These are phyloP conservation scores for Aechmea fasciata DNA, from an alignment of 176 grass and related monocot species.

Conservation along the genomic window DNA sequence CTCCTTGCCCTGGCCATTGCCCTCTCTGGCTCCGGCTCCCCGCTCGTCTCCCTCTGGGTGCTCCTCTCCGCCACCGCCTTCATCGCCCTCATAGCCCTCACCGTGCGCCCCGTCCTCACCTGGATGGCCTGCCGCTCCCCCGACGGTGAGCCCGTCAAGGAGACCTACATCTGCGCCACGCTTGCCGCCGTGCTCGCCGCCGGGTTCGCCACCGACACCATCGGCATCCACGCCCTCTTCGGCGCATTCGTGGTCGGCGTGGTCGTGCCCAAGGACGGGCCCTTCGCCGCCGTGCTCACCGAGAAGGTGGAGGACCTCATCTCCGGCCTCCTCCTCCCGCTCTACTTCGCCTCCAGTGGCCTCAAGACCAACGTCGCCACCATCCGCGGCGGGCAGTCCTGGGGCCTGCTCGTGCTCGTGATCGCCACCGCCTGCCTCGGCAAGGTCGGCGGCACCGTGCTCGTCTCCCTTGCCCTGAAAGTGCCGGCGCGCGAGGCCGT, in stretches of 20 bases:
- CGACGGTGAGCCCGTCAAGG: constrained; percentile 29
- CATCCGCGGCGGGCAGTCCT: constrained; percentile 19
- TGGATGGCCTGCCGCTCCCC: constrained; percentile 29
- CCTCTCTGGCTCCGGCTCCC: constrained; percentile 20
- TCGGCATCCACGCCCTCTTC: constrained; percentile 29
- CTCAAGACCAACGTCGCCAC: constrained; percentile 29
- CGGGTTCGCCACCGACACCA: constrained; percentile 20
- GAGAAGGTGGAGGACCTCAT: constrained; percentile 35
- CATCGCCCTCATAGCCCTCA: constrained; percentile 16
- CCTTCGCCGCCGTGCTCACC: constrained; percentile 25
- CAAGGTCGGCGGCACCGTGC: constrained; percentile 24
- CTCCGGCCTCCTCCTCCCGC: constrained; percentile 21
- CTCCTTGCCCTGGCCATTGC: constrained; percentile 29
- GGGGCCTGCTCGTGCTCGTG: constrained; percentile 24
- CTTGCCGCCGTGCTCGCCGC: constrained; percentile 21
- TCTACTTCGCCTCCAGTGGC: constrained; percentile 32
- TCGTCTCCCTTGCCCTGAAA: constrained; percentile 22
- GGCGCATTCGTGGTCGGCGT: constrained; percentile 27
- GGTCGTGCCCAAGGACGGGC: constrained; percentile 23
- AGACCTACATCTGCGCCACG: constrained; percentile 28
- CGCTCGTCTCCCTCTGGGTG: constrained; percentile 27
- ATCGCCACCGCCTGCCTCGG: constrained; percentile 27
- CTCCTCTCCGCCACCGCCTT: constrained; percentile 16
- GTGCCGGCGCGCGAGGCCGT: constrained; percentile 22
- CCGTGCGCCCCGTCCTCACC: constrained; percentile 9